phyloP scores from a whole-genome alignment of 78 protist genomes.

The Guillardia theta region DNA sequence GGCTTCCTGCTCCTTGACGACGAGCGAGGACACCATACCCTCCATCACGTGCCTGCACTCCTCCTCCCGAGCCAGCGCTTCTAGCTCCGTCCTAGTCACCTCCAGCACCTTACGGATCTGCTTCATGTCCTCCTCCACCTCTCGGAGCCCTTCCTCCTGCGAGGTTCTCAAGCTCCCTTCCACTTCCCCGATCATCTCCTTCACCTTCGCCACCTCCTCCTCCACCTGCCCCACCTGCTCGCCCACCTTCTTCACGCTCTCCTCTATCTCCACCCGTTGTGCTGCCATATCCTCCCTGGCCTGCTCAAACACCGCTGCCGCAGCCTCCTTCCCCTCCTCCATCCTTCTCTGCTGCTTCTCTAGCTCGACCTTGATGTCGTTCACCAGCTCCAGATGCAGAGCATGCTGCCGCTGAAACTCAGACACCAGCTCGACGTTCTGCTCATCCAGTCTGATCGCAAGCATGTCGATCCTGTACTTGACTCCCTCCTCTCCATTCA shows the following conservation, averaged over 20 bases:
- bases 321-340: background rate
- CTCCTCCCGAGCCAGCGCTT: no score
- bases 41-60: no score
- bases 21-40: no score
- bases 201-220: no score
- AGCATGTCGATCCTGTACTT: background rate
- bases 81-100: no score
- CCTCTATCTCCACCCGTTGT: background rate
- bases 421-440: background rate
- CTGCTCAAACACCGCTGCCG: background rate
- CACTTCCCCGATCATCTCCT: no score
- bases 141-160: background rate
- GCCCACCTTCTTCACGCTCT: background rate
- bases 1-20: no score
- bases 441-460: background rate
- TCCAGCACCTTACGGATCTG: no score
- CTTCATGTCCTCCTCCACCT: background rate
- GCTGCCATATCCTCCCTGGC: background rate
- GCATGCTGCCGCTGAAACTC: no score
- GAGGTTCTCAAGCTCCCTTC: background rate
- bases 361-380: background rate
- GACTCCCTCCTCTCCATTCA: background rate
- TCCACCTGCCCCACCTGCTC: no score
- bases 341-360: background rate
- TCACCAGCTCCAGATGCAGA: no score